These are phyloP conservation scores for Hypoxylon cercidicola DNA, from an alignment of 495 filamentous ascomycete genomes.

Conservation along the genomic window DNA sequence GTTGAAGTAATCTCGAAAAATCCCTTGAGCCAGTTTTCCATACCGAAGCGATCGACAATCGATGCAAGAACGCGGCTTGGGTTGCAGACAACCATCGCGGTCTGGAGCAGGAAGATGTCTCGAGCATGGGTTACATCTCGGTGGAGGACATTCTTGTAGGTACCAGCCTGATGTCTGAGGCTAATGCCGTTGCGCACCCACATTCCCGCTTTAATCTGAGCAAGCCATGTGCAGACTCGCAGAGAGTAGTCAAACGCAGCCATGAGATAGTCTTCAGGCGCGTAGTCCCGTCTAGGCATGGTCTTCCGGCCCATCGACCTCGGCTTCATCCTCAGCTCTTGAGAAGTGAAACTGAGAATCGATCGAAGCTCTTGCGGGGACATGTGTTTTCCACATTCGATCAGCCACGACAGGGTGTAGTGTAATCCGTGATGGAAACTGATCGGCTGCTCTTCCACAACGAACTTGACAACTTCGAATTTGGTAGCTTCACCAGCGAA, in stretches of 20 bases:
- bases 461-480: conserved; percentile 82
- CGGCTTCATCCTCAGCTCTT: conserved; percentile 68
- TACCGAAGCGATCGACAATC: conserved; percentile 89
- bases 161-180: conserved; percentile 91
- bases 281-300: conserved; percentile 61
- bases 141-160: conserved; percentile 86
- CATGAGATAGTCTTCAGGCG: conserved; percentile 81
- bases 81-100: conserved; percentile 85
- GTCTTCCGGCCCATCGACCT: conserved; percentile 64
- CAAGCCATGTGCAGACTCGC: conserved; percentile 92
- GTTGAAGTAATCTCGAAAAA: conserved; percentile 71
- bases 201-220: conserved; percentile 97
- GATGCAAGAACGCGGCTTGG: conserved; percentile 86
- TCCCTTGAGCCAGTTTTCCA: conserved; percentile 89
- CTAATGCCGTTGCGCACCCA: conserved; percentile 99
- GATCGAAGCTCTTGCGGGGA: conserved; percentile 68
- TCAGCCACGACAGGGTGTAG: conserved; percentile 96
- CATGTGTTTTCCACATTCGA: conserved; percentile 88
- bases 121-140: conserved; percentile 92
- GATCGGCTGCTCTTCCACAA: conserved; percentile 86
- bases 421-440: conserved; percentile 98
- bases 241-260: conserved; percentile 93
- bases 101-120: conserved; percentile 94
- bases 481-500: conserved; percentile 72
- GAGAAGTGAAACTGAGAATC: conserved; percentile 69